phyloP scores from a whole-genome alignment of 192 early-diverging fungal species.

The Jimgerdemannia lactiflua region DNA sequence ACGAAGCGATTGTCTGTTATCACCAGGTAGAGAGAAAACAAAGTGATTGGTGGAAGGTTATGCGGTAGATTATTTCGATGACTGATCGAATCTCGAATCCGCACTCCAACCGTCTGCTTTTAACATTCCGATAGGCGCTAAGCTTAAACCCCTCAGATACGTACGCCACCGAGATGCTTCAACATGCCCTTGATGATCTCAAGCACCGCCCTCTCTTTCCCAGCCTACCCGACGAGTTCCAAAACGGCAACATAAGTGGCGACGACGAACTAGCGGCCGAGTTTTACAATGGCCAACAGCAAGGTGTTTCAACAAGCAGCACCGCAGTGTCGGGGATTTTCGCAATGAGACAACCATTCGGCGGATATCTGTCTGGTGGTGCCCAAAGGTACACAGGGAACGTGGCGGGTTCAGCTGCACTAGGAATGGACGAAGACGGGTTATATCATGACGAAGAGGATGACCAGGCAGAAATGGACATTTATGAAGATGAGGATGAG shows the following conservation, averaged over 20 bases:
- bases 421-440: background rate
- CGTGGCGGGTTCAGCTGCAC: background rate
- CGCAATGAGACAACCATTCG: background rate
- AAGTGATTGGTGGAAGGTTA: too few relatives aligned
- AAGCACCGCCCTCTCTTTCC: background rate
- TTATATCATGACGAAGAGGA: background rate
- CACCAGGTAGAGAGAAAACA: conserved; percentile 32
- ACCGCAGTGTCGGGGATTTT: background rate
- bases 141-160: conserved; percentile 33
- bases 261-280: background rate
- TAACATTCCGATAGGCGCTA: conserved; percentile 19
- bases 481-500: background rate
- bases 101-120: background rate
- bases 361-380: background rate
- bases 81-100: background rate
- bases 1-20: conserved; percentile 53
- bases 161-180: conserved; percentile 35
- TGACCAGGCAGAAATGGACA: background rate
- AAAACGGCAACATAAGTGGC: background rate
- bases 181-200: conserved; percentile 32
- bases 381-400: background rate
- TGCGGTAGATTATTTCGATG: background rate
- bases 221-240: background rate
- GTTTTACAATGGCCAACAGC: background rate
- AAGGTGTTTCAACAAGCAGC: background rate